Percentiles rank a stretch among this genome's conserved stretches.
Evolutionary conservation across 2,329 filamentous ascomycete genomes (phyloP).

Genomic region (Graphiopsis chlorocephala): DNA sequence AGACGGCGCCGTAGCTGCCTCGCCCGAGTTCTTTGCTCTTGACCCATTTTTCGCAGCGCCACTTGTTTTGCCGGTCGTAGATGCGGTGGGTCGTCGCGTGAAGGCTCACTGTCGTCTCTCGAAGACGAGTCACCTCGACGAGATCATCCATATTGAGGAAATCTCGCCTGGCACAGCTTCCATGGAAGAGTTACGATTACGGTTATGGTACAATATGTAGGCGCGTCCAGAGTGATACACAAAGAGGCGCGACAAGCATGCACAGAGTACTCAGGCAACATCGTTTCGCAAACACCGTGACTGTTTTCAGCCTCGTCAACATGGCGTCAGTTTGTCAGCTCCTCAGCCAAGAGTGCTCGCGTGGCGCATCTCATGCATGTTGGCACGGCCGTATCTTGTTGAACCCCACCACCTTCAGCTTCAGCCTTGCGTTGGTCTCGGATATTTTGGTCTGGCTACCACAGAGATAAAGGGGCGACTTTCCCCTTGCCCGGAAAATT

Average conservation of each 20-base stretch:
- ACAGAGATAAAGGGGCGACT: neutral
- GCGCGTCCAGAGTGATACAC: neutral
- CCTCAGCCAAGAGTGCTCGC: neutral
- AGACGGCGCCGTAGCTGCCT: constrained; percentile 1
- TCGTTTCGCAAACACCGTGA: no score
- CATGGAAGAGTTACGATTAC: neutral
- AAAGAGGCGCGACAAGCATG: neutral
- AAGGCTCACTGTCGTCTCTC: neutral
- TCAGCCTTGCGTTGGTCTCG: neutral
- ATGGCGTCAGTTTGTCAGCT: neutral
- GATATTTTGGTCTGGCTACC: neutral
- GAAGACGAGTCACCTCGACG: neutral
- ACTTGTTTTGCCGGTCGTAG: neutral
- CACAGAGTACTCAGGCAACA: neutral
- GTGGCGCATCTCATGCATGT: neutral
- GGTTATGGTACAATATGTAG: neutral
- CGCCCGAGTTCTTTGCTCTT: neutral
- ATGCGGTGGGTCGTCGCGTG: neutral
- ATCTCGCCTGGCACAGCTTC: neutral
- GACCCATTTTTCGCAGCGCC: constrained; percentile 1
- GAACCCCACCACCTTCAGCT: neutral
- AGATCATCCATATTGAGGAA: neutral
- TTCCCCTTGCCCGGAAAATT: neutral
- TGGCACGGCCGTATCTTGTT: neutral
- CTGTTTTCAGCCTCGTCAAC: neutral